phyloP scores from a whole-genome alignment of 108 stramenopile species.

The Mayamaea pseudoterrestris region DNA sequence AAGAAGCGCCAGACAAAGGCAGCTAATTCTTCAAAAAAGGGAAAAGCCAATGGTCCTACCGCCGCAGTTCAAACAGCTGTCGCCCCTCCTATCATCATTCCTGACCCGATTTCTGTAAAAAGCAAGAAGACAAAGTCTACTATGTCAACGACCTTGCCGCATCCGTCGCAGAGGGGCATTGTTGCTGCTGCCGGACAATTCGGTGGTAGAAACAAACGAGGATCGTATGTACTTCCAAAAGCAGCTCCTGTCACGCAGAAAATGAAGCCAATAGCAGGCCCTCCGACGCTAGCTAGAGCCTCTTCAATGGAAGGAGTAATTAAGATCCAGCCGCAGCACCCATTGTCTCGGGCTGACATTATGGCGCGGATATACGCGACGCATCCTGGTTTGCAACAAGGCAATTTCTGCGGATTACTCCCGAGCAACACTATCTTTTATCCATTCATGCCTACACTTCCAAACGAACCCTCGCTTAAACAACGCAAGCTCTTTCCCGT shows the following conservation, averaged over 20 bases:
- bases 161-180: background rate
- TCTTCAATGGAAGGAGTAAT: background rate
- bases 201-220: constrained; percentile 7
- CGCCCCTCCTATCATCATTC: background rate
- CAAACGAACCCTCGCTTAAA: constrained; percentile 25
- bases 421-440: constrained; percentile 28
- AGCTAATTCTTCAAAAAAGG: constrained; percentile 1
- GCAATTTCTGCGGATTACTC: constrained; percentile 12
- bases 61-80: no score
- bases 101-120: no score
- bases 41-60: background rate
- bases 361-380: background rate
- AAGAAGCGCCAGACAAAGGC: constrained; percentile 6
- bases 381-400: constrained; percentile 14
- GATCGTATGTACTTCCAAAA: background rate
- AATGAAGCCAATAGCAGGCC: no score
- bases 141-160: background rate
- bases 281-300: background rate
- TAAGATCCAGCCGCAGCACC: no score
- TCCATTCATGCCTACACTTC: constrained; percentile 35
- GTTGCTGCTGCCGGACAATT: constrained; percentile 13
- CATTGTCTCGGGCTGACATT: no score
- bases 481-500: constrained; percentile 27
- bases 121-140: background rate
- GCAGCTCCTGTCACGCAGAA: no score